Conservation (phyloP, 306 rosid genomes). For the Malus fusca region DNA sequence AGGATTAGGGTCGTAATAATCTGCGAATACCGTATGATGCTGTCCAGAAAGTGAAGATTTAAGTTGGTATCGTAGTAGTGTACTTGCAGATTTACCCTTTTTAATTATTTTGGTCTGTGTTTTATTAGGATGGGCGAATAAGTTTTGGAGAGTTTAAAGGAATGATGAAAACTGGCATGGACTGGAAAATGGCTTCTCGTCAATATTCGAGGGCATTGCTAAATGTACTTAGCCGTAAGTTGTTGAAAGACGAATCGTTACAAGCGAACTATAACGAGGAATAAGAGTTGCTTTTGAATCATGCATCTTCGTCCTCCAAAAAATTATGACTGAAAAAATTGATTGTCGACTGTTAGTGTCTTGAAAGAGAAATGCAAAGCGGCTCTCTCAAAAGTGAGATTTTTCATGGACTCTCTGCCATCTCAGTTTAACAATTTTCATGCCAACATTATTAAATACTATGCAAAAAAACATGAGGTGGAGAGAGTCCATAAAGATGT, state of each 20-base stretch:
- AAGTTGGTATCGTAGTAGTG: neutral
- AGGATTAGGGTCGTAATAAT: too few species aligned
- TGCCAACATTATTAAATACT: too few species aligned
- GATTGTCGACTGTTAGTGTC: neutral
- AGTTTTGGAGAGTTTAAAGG: neutral
- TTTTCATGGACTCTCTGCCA: too few species aligned
- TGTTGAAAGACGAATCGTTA: neutral
- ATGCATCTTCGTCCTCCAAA: neutral
- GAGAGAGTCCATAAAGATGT: too few species aligned
- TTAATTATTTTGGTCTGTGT: neutral
- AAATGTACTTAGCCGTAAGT: neutral
- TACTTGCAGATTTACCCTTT: neutral
- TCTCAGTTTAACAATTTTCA: too few species aligned
- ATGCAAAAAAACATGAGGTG: too few species aligned
- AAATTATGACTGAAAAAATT: neutral
- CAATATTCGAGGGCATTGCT: neutral
- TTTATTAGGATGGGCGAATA: neutral
- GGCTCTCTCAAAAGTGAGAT: too few species aligned
- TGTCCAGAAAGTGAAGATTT: neutral
- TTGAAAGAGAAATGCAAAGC: neutral
- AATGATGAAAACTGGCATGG: neutral
- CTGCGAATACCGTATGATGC: neutral
- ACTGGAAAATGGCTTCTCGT: neutral
- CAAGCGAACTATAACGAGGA: neutral
- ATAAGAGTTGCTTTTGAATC: neutral